A percentile compares a stretch with the other conserved stretches of the same genome.
These are phyloP conservation scores for Colletotrichum cuscutae DNA, from an alignment of 2,329 filamentous ascomycete genomes.

Conservation along the genomic window DNA sequence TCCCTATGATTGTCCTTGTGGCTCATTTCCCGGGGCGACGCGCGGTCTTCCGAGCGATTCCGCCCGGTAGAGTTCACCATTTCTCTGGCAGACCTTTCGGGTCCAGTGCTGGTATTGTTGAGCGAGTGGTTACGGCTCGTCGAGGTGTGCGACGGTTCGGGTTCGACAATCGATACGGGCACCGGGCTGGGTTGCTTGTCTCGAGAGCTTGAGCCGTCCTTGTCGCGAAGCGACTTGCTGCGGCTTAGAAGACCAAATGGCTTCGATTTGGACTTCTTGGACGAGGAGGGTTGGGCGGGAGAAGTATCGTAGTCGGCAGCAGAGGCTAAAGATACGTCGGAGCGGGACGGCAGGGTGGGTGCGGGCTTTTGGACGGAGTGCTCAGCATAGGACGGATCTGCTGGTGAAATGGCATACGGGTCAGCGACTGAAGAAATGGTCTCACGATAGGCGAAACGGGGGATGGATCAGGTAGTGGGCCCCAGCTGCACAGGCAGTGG, in stretches of 20 bases:
- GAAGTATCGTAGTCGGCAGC: conserved; percentile 57
- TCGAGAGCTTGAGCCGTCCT: conserved; percentile 48
- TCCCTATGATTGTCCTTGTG: conserved; percentile 48
- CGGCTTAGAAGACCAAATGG: conserved; percentile 64
- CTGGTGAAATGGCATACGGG: conserved; percentile 33
- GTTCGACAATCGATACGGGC: conserved; percentile 45
- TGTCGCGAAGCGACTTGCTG: conserved; percentile 61
- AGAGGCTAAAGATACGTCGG: conserved; percentile 63
- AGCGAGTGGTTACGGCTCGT: conserved; percentile 53
- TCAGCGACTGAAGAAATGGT: conserved; percentile 32
- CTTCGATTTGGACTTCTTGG: conserved; percentile 64
- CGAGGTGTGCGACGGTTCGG: conserved; percentile 47
- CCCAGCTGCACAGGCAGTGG: conserved; percentile 33
- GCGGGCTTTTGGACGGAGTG: conserved; percentile 50
- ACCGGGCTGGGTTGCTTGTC: conserved; percentile 42
- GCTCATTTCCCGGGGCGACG: conserved; percentile 54
- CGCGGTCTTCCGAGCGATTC: conserved; percentile 79
- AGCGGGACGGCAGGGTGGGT: conserved; percentile 57
- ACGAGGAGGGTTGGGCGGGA: conserved; percentile 39
- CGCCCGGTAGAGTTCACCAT: conserved; percentile 73
- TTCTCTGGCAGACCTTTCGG: conserved; percentile 75
- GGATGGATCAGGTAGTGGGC: conserved; percentile 33
- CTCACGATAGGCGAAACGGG: conserved; percentile 36
- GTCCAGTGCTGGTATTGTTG: conserved; percentile 71
- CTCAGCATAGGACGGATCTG: conserved; percentile 45